Base-by-base conservation (phyloP, 331 rosid genomes). In the Telfairia occidentalis region DNA sequence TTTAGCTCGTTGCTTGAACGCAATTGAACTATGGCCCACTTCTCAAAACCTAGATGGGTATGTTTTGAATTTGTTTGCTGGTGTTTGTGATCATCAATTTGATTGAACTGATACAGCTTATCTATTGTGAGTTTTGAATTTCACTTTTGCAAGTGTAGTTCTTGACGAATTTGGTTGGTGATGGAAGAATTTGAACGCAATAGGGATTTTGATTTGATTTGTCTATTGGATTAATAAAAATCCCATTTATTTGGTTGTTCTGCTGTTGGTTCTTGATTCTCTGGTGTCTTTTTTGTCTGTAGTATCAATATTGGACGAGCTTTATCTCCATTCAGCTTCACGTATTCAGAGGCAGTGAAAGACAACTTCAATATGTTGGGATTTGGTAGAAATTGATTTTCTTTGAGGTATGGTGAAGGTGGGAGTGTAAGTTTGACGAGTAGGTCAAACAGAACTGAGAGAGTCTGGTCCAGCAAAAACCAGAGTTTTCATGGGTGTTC, bases 401-500 rank as follows among this genome's bases (percentile, higher is more conserved):
- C 43, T 73, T 77, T 66, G 55, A 46, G 78, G 48, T 70, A 74
- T 64, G 81, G 79, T 79, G 75, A 67, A 43, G 30, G 79, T 75
- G 76, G 73, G 40, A n/a, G 21, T 23, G 55, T 24, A 45, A 70
- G 40, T 28, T 74, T 83, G 79, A 55, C 79, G 81, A 81, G 83
- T 66, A 40, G 42, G 52, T 49, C 73, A 58, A 49, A 78, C 35
- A 81, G 50, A 67, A 79, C 40, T 80, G 65, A 76, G 74, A 69
- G 61, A 74, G 35, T 60, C 28, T 69, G 52, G 52, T 52, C 57
- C 80, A 49, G 70, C 72, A 21, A 63, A 52, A 71, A 26, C 66
- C 69, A 1, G 18, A 78, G 26, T 52, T 18, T 43, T 79, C 86
- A 86, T 90, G 94, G 96, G 82, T 50, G 80, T 83, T 77, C 74